These are phyloP conservation scores for Solanum clarkiae DNA, from an alignment of 257 asterid species.

Conservation along the genomic window DNA sequence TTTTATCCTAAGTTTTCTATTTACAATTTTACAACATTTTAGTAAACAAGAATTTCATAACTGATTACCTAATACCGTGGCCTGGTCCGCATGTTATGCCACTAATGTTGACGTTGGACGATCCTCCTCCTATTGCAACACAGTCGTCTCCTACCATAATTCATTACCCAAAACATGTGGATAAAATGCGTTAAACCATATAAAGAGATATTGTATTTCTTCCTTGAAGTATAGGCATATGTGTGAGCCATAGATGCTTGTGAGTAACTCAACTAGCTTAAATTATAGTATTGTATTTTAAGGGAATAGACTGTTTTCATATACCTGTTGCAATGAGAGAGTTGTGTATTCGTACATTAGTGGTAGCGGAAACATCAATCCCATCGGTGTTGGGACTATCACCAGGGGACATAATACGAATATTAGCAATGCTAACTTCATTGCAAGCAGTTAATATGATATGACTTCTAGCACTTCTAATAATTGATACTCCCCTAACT, in stretches of 20 bases:
- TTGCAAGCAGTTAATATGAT: slow-evolving; percentile 26
- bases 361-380: slow-evolving; percentile 34
- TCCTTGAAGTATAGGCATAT: no score
- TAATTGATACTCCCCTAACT: slow-evolving; percentile 31
- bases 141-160: slow-evolving; percentile 48
- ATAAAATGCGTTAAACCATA: no score
- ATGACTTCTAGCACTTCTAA: slow-evolving; percentile 41
- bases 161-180: neutral
- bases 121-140: slow-evolving; percentile 51
- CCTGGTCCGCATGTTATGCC: slow-evolving; percentile 65
- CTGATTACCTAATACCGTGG: slow-evolving; percentile 52
- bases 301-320: neutral
- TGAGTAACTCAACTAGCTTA: neutral
- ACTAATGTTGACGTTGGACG: slow-evolving; percentile 25
- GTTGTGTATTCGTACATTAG: slow-evolving; percentile 20
- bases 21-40: neutral
- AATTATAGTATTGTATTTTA: no score
- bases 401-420: slow-evolving; percentile 37
- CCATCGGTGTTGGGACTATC: slow-evolving; percentile 67
- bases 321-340: slow-evolving; percentile 46
- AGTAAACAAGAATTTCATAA: neutral
- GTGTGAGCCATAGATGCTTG: no score
- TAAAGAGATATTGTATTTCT: no score
- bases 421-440: slow-evolving; percentile 26
- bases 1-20: neutral